phyloP scores from a whole-genome alignment of 306 rosid species.

The Echinosophora koreensis region DNA sequence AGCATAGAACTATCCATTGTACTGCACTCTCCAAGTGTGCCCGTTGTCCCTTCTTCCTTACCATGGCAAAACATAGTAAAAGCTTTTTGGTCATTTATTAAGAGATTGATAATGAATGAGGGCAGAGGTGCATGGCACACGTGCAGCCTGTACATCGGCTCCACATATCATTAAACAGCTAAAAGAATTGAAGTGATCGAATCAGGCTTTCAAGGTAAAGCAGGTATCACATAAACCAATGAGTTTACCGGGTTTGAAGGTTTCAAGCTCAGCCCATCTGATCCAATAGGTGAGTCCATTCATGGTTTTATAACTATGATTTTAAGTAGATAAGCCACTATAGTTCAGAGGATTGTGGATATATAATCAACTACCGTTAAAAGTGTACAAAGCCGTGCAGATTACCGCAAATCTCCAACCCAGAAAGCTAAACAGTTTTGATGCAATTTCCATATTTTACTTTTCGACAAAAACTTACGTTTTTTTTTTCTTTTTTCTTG shows the following conservation, averaged over 20 bases:
- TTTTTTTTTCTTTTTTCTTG: not conserved
- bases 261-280: slow-evolving; percentile 5
- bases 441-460: not conserved
- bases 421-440: slow-evolving; percentile 21
- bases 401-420: slow-evolving; percentile 20
- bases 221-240: slow-evolving; percentile 19
- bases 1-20: not conserved
- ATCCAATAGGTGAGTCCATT: slow-evolving; percentile 2
- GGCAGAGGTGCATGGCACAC: not conserved
- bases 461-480: not conserved
- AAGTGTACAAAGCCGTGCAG: slow-evolving; percentile 14
- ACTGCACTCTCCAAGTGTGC: not conserved
- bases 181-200: not conserved
- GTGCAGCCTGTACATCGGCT: not conserved
- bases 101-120: not conserved
- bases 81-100: not conserved
- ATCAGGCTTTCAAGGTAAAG: slow-evolving; percentile 15
- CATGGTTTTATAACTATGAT: not conserved
- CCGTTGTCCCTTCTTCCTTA: too few species aligned
- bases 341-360: slow-evolving; percentile 24
- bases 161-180: not conserved
- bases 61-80: not conserved
- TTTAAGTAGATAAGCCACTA: slow-evolving; percentile 10
- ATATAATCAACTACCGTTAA: not conserved
- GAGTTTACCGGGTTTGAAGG: not conserved